Evolutionary conservation across 805 yeast species (phyloP).

Genomic region (Spathaspora boniae): DNA sequence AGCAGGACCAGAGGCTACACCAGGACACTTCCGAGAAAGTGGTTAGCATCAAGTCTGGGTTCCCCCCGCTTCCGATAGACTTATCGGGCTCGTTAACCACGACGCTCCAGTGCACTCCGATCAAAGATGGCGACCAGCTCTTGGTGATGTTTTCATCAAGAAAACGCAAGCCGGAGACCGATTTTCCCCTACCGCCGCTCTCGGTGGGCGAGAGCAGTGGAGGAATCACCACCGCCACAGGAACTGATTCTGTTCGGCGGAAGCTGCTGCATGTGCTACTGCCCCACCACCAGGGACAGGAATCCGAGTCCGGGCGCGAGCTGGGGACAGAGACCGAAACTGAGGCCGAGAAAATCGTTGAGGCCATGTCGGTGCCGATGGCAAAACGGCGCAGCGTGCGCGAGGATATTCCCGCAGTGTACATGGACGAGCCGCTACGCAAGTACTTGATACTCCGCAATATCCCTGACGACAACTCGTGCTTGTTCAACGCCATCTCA

Average conservation of each 20-base stretch:
- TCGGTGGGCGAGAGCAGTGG: too few species aligned
- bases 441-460: conserved; percentile 47
- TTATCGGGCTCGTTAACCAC: conserved; percentile 15
- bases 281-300: too few species aligned
- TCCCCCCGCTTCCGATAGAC: conserved; percentile 53
- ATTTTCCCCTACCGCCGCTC: not conserved
- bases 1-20: conserved; percentile 4
- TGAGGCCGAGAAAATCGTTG: too few species aligned
- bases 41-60: conserved; percentile 46
- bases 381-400: not conserved
- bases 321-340: too few species aligned
- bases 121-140: conserved; percentile 59
- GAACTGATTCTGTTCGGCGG: too few species aligned
- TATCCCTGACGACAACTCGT: conserved; percentile 76
- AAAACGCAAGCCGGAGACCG: conserved; percentile 2
- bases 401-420: conserved; percentile 24
- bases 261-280: conserved; percentile 3
- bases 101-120: conserved; percentile 39
- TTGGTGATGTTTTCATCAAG: conserved; percentile 25
- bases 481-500: conserved; percentile 65
- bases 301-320: too few species aligned
- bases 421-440: conserved; percentile 14
- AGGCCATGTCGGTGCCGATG: too few species aligned
- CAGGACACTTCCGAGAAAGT: conserved; percentile 8
- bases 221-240: conserved; percentile 6